Evolutionary conservation across 768 basidiomycete genomes (phyloP).

Genomic region (Pleurotus salmoneostramineus): DNA sequence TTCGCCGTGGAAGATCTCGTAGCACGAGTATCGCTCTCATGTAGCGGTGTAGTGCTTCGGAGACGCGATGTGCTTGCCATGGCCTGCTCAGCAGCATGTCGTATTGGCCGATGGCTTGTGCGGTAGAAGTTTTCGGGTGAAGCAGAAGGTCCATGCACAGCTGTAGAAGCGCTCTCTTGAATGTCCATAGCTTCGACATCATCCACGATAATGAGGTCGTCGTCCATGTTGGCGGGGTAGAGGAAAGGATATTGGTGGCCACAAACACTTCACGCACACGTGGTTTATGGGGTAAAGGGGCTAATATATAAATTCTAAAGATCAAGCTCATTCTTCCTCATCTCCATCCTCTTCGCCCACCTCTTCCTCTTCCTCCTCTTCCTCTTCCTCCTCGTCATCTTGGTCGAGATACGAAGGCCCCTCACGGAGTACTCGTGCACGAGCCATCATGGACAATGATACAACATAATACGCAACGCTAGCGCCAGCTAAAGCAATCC

Average conservation of each 20-base stretch:
- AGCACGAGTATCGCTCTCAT: conserved; percentile 43
- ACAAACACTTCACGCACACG: no score
- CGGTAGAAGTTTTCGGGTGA: conserved; percentile 13
- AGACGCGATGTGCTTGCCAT: conserved; percentile 10
- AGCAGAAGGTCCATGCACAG: conserved; percentile 10
- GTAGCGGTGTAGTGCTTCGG: conserved; percentile 11
- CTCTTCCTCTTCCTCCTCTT: background rate
- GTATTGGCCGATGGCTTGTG: conserved; percentile 22
- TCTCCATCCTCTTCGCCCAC: background rate
- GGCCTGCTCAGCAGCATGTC: conserved; percentile 10
- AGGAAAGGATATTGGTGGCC: no score
- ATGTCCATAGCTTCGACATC: conserved; percentile 40
- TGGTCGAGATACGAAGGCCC: background rate
- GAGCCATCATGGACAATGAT: background rate
- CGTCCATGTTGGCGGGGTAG: conserved; percentile 37
- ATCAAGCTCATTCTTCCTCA: background rate
- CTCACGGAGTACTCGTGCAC: background rate
- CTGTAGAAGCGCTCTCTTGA: conserved; percentile 31
- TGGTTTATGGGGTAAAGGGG: no score
- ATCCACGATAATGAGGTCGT: conserved; percentile 61
- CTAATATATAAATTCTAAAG: no score
- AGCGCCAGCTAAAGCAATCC: conserved; percentile 41
- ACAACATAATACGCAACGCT: conserved; percentile 35
- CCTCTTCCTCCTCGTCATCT: background rate
- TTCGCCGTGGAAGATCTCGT: conserved; percentile 54